Conservation (phyloP, 306 rosid species). For the Alnus rubra region DNA sequence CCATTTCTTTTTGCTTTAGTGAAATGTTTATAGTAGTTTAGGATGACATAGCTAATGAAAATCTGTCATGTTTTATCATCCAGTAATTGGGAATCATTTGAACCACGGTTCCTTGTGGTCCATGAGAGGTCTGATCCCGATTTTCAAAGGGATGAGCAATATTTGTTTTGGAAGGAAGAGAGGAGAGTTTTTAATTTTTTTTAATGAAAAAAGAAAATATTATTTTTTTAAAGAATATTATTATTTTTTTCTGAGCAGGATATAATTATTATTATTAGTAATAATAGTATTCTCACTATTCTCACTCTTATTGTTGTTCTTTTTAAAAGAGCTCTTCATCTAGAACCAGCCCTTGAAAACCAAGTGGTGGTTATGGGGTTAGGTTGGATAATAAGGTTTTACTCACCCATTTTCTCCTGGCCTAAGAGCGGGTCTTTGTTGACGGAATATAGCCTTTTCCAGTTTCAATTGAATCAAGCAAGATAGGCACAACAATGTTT, state of each 20-base stretch:
- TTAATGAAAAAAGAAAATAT: neutral
- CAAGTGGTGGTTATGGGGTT: neutral
- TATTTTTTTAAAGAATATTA: neutral
- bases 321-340: neutral
- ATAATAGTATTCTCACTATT: neutral
- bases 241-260: too few species aligned
- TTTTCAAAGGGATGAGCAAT: constrained; percentile 1
- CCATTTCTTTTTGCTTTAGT: neutral
- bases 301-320: neutral
- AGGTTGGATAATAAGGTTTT: neutral
- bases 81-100: neutral
- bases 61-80: neutral
- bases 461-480: neutral
- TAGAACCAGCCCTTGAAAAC: neutral
- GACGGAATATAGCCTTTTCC: neutral
- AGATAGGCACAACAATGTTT: too few species aligned
- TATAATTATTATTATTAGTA: too few species aligned
- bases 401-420: neutral
- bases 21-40: neutral
- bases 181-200: neutral
- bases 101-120: neutral
- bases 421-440: neutral
- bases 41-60: neutral
- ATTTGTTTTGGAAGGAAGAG: neutral
- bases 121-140: neutral